A percentile compares a stretch with the other conserved stretches of the same genome.
Evolutionary conservation across 495 filamentous ascomycete genomes (phyloP).

Genomic region (Saxispiralis lemnorum): DNA sequence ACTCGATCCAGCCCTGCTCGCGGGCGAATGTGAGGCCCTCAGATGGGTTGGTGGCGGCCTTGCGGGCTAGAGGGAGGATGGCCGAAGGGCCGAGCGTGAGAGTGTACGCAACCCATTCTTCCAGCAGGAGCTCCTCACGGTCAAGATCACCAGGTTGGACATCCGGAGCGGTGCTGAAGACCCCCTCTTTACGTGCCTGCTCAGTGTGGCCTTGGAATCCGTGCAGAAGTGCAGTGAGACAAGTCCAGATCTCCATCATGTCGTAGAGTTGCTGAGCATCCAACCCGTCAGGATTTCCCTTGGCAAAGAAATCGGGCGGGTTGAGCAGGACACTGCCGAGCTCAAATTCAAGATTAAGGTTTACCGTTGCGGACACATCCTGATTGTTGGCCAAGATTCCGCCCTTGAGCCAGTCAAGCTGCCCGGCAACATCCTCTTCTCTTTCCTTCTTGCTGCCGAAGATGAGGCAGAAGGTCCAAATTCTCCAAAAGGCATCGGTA

Average conservation of each 20-base stretch:
- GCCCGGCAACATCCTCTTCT: constrained; percentile 44
- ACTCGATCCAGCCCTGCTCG: constrained; percentile 37
- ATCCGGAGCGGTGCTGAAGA: constrained; percentile 33
- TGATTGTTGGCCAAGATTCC: constrained; percentile 33
- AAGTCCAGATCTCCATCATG: constrained; percentile 52
- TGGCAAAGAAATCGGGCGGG: constrained; percentile 39
- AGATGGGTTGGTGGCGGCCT: constrained; percentile 22
- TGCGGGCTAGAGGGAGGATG: constrained; percentile 37
- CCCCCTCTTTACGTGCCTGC: constrained; percentile 37
- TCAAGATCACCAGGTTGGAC: constrained; percentile 31
- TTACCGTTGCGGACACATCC: constrained; percentile 21
- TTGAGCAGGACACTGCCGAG: constrained; percentile 38
- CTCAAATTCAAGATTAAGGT: constrained; percentile 32
- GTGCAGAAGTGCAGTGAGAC: constrained; percentile 39
- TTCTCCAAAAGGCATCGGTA: constrained; percentile 50
- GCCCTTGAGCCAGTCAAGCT: constrained; percentile 48
- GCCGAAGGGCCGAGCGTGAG: constrained; percentile 41
- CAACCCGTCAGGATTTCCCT: constrained; percentile 37
- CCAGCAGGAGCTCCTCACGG: constrained; percentile 38
- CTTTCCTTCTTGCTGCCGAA: constrained; percentile 43
- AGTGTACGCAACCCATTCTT: constrained; percentile 47
- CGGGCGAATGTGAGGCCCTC: constrained; percentile 35
- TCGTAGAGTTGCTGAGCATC: constrained; percentile 41
- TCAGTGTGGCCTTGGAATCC: constrained; percentile 38
- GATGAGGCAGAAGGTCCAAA: constrained; percentile 54